These are phyloP conservation scores for Diospyros kaki DNA, from an alignment of 148 eudicot genomes.

Conservation along the genomic window DNA sequence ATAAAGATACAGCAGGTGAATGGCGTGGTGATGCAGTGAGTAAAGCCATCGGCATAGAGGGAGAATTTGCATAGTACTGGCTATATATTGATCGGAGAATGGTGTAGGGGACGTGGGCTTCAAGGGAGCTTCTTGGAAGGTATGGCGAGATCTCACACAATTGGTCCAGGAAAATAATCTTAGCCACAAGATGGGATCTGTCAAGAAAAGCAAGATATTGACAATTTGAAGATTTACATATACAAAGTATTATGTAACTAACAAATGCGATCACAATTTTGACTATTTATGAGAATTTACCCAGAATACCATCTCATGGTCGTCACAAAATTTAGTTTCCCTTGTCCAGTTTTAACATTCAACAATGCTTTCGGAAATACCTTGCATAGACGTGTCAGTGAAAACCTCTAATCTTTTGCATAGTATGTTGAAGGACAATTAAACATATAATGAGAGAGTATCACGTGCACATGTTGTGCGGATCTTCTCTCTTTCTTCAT, in stretches of 20 bases:
- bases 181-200: constrained; percentile 83
- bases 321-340: neutral
- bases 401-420: neutral
- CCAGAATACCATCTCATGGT: neutral
- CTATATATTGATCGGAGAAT: constrained; percentile 80
- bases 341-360: neutral
- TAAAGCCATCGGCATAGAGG: constrained; percentile 51
- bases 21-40: constrained; percentile 60
- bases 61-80: constrained; percentile 75
- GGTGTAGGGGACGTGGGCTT: constrained; percentile 69
- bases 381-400: neutral
- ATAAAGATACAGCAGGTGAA: constrained; percentile 73
- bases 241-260: neutral
- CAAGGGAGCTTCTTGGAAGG: constrained; percentile 83
- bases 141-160: constrained; percentile 78
- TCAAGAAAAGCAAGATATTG: constrained; percentile 13
- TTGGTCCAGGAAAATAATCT: constrained; percentile 89
- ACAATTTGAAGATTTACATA: neutral
- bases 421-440: neutral
- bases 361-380: neutral
- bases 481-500: neutral
- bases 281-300: neutral
- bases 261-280: constrained; percentile 2
- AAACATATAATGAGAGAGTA: neutral
- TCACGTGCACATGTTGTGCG: neutral